Evolutionary conservation across 2,329 filamentous ascomycete species (phyloP).

Genomic region (Aspergillus oerlinghausenensis): DNA sequence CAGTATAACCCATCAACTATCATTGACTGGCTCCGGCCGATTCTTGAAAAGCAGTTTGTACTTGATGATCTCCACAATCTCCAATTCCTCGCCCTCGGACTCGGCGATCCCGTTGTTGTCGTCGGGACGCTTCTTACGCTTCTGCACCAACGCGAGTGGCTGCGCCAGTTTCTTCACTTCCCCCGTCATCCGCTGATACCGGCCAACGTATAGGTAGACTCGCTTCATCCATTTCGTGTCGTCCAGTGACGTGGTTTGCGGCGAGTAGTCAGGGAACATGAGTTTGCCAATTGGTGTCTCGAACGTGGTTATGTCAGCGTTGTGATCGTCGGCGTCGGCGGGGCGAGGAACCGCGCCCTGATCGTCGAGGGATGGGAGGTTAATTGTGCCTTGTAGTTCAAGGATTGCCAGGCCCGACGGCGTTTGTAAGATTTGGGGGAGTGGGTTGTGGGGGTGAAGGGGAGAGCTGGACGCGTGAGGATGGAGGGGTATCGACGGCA

Average conservation of each 20-base stretch:
- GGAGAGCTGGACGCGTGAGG: constrained; percentile 16
- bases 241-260: constrained; percentile 42
- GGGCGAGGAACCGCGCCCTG: not conserved
- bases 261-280: constrained; percentile 70
- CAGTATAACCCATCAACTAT: constrained; percentile 17
- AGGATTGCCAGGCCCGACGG: constrained; percentile 84
- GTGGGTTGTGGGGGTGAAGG: constrained; percentile 46
- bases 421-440: constrained; percentile 81
- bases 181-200: constrained; percentile 81
- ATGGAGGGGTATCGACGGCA: constrained; percentile 42
- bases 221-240: constrained; percentile 81
- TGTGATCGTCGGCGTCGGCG: constrained; percentile 6
- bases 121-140: constrained; percentile 34
- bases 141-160: constrained; percentile 72
- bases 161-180: constrained; percentile 82
- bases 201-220: constrained; percentile 82
- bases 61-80: constrained; percentile 82
- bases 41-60: constrained; percentile 81
- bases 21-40: constrained; percentile 77
- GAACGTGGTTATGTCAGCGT: constrained; percentile 15
- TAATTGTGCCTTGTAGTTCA: constrained; percentile 88
- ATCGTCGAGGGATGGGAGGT: constrained; percentile 53
- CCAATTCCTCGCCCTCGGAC: constrained; percentile 49
- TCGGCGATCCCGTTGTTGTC: constrained; percentile 14
- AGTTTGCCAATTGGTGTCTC: constrained; percentile 64